Evolutionary conservation across 805 yeast species (phyloP), one percentile per base, ranked within the genome.

Genomic region (Nakazawaea siamensis): DNA sequence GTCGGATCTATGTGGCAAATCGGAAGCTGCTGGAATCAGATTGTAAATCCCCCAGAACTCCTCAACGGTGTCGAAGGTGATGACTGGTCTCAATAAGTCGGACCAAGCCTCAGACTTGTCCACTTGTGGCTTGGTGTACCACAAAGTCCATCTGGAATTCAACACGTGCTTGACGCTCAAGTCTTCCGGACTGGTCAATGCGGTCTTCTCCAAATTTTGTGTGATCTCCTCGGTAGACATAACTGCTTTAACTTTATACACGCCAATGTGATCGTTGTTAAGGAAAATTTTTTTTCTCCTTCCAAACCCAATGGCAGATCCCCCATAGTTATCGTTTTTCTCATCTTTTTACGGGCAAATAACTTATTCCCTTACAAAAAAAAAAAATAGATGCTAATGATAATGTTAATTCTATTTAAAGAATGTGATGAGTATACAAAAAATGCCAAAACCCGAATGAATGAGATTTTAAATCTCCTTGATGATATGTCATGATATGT

Each of bases 11-110:
- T 80, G 55, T 49, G 97, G 97, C 55, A 92, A 71, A 55, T 87
- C 95, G 43, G 76, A 75, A 34, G 95, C 95, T 50, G 76, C 77
- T 47, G 97, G 97, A 49, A 92, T 80, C 28, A 94, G 82, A 62
- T 92, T 88, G 69, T 76, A 83, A 46, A 90, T 81, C 18, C 97
- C 98, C 98, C 98, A 92, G 67, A 92, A 92, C 60, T 90, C 97
- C 67, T 92, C 98, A 34, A 92, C 97, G n/a, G 95, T 77, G 37
- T 78, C 73, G 51, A 92, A 86, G 17, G 94, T 76, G 48, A 87
- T 90, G 34, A 92, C 94, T 39, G 95, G 94, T 66, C 87, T 87
- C 54, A 92, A 71, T 46, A 87, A 71, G 53, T 88, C 95, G 37
- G 85, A 73, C 97, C 97, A 90, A 51, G 85, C 76, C 63, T 86